Conservation (phyloP, 192 early-diverging fungal genomes). For the Umbelopsis sp. region DNA sequence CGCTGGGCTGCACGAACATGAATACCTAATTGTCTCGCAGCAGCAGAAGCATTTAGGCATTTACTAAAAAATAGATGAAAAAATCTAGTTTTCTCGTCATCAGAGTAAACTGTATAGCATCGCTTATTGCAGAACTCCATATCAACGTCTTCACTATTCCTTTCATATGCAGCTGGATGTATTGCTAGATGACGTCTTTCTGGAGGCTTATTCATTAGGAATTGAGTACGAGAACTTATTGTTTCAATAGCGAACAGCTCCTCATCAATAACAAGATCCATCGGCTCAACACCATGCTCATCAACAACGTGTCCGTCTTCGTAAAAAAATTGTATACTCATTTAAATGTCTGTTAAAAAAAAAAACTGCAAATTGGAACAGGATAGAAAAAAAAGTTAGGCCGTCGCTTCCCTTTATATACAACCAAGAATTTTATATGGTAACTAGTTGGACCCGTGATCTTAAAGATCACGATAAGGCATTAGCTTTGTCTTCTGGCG, state of each 20-base stretch:
- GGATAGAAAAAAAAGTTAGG: too few relatives aligned
- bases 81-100: not conserved
- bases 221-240: conserved; percentile 18
- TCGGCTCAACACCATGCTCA: conserved; percentile 18
- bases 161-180: too few relatives aligned
- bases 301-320: not conserved
- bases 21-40: conserved; percentile 17
- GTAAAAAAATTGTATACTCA: not conserved
- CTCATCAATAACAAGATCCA: conserved; percentile 26
- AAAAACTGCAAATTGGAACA: too few relatives aligned
- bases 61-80: conserved; percentile 13
- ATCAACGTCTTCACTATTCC: not conserved
- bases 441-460: too few relatives aligned
- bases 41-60: conserved; percentile 17
- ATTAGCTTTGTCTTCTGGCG: too few relatives aligned
- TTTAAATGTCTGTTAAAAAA: not conserved
- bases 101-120: conserved; percentile 3
- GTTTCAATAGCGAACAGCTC: conserved; percentile 23
- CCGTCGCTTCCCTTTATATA: too few relatives aligned
- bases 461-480: too few relatives aligned
- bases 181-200: conserved; percentile 9
- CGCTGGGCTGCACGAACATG: not conserved
- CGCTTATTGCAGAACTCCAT: conserved; percentile 16
- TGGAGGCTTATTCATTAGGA: conserved; percentile 24
- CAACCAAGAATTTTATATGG: too few relatives aligned